Percentiles rank a stretch among this genome's conserved stretches.
phyloP scores from a whole-genome alignment of 2,329 filamentous ascomycete species.

The Penicillium italicum region DNA sequence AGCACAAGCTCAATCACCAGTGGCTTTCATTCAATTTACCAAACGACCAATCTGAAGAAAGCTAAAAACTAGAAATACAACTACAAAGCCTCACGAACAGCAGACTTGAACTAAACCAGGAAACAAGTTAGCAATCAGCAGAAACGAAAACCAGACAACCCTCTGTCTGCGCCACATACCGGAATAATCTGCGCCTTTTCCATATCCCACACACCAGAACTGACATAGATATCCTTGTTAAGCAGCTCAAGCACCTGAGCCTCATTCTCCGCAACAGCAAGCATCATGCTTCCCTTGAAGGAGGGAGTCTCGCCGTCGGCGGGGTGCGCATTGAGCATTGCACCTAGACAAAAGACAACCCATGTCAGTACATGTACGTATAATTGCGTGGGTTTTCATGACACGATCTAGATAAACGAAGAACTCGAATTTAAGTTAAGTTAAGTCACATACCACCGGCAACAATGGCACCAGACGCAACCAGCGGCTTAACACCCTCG shows the following conservation, averaged over 20 bases:
- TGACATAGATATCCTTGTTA: constrained; percentile 68
- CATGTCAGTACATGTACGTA: not conserved
- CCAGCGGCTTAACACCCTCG: constrained; percentile 49
- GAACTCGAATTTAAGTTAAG: not conserved
- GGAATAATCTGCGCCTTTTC: constrained; percentile 54
- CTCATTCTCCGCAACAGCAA: constrained; percentile 62
- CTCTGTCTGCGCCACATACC: constrained; percentile 22
- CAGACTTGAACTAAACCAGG: constrained; percentile 31
- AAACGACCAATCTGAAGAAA: not conserved
- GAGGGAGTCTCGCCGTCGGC: constrained; percentile 58
- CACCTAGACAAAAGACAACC: constrained; percentile 48
- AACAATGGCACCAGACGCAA: constrained; percentile 57
- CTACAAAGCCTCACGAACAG: constrained; percentile 24
- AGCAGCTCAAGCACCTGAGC: constrained; percentile 67
- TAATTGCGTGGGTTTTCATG: not conserved
- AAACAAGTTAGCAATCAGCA: constrained; percentile 4
- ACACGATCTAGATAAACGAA: not conserved
- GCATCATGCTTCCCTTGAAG: constrained; percentile 70
- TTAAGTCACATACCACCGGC: constrained; percentile 56
- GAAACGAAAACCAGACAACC: not conserved
- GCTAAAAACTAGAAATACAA: not conserved
- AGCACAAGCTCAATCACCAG: not conserved
- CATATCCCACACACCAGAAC: constrained; percentile 74
- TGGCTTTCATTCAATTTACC: not conserved
- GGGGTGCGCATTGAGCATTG: constrained; percentile 63